Base-by-base conservation (phyloP, 1,284 basidiomycete species). In the Phellopilus nigrolimitatus region DNA sequence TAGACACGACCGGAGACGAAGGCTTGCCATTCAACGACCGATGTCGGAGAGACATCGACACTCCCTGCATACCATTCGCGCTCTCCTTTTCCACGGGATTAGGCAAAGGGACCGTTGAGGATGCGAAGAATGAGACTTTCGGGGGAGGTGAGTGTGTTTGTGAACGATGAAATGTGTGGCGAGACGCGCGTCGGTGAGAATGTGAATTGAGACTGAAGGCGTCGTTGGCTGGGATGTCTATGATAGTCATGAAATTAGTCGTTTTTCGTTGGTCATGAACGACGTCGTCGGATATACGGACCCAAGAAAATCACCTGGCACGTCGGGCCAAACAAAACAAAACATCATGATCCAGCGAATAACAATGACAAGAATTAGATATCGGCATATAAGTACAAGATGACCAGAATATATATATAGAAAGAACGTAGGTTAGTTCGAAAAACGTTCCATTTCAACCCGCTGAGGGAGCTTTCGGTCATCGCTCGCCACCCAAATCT, bases 191-290 rank as follows among this genome's bases (percentile, higher is more conserved):
- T 21, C 66, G 65, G 49, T 70, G 70, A 41, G 66, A 63, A 21
- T 61, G 60, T n/a, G 59, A 56, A 46, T 57, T 54, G 10, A 78
- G 70, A 19, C 73, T 72, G 49, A 77, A 76, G 12, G 71, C 75
- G 68, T 78, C 76, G 65, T 72, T 75, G 51, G 75, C 72, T 53
- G 76, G 75, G 43, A 75, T 63, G 3, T 68, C 66, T 75, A 76
- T 76, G 53, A 13, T 7, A 38, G 31, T 45, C 47, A 38, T 57
- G 38, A 36, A 48, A 33, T 12, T 15, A 21, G 17, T 17, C n/a
- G 12, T 15, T 9, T 19, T 17, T 43, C 21, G n/a, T n/a, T 12
- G 13, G 19, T 25, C 40, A 42, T 34, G 27, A 38, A 19, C 15
- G 36, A 19, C 21, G 5, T 38, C 21, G 36, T 38, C 36, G 36